Percentiles rank a stretch among this genome's conserved stretches.
These are phyloP conservation scores for Neurospora cerealis DNA, from an alignment of 495 filamentous ascomycete species.

Conservation along the genomic window DNA sequence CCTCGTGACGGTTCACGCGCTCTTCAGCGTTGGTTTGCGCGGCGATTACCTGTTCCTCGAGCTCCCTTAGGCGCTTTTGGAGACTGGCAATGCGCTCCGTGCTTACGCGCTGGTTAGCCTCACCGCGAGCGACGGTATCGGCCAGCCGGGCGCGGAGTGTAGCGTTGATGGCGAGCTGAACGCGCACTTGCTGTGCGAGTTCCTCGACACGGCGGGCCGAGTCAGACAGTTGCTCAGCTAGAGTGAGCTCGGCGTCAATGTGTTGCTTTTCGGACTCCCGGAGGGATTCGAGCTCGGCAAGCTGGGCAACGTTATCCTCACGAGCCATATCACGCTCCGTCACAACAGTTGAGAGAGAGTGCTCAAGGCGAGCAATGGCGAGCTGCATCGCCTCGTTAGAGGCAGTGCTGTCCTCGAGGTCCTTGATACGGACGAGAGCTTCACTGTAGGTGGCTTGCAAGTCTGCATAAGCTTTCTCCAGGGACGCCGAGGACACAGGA, in stretches of 20 bases:
- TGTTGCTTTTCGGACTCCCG: slow-evolving; percentile 52
- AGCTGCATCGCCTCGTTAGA: slow-evolving; percentile 42
- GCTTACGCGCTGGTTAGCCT: slow-evolving; percentile 71
- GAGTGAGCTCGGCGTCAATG: slow-evolving; percentile 48
- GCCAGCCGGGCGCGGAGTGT: slow-evolving; percentile 70
- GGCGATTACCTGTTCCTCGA: slow-evolving; percentile 74
- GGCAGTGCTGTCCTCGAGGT: slow-evolving; percentile 35
- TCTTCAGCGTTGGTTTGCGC: slow-evolving; percentile 87
- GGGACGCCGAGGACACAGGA: slow-evolving; percentile 55
- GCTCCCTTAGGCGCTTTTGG: slow-evolving; percentile 63
- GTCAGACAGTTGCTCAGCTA: slow-evolving; percentile 55
- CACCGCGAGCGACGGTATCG: slow-evolving; percentile 75
- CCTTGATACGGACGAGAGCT: slow-evolving; percentile 45
- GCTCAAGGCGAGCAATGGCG: slow-evolving; percentile 53
- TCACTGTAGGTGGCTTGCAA: slow-evolving; percentile 52
- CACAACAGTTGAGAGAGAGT: slow-evolving; percentile 53
- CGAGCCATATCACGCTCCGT: slow-evolving; percentile 63
- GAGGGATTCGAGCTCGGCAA: slow-evolving; percentile 52
- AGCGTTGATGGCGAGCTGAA: slow-evolving; percentile 67
- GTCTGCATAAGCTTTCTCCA: slow-evolving; percentile 70
- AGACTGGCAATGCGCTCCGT: slow-evolving; percentile 71
- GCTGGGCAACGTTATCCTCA: slow-evolving; percentile 48
- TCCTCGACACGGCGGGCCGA: slow-evolving; percentile 68
- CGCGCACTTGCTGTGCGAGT: slow-evolving; percentile 62
- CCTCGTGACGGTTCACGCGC: slow-evolving; percentile 69